Base-by-base conservation (phyloP, 768 basidiomycete genomes). In the Suillus bovinus region DNA sequence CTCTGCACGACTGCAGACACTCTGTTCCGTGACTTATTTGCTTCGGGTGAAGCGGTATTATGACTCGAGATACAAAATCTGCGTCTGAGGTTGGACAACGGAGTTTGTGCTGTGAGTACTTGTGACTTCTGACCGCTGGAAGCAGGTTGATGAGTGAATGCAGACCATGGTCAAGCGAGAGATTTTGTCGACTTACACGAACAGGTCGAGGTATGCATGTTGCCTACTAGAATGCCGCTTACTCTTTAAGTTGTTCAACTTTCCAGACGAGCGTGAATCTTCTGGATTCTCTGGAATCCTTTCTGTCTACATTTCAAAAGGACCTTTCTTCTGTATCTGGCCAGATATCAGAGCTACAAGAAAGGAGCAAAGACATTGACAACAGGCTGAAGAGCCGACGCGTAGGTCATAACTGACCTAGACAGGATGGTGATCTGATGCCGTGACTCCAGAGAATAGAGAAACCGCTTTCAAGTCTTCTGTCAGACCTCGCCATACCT, bases 301-400 rank as follows among this genome's bases (percentile, higher is more conserved):
- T 99, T 74, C 82, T 99, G 13, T 94, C 94, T 3, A 97, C 93
- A 0, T 99, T 99, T 70, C 96, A 98, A 75, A 90, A 83, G 68
- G 96, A 99, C 74, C 81, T 99, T 24, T 91, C 94, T 6, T 89
- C 90, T 2, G 97, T 99, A 11, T 98, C 97, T 3, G 93, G 94
- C 4, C 96, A 99, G 73, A 96, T 99, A 72, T 91, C 93, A 1
- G 94, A 98, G 65, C 81, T 99, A 27, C 97, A 99, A 70, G 85
- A 86, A 66, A 83, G 93, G 38, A 96, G 94, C 72, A 90, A 91
- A 66, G 91, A 91, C 46, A 97, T 99, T 20, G 97, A 99, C 66
- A 85, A 84, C 63, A 85, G 89, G 62, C 81, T 99, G 61, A 90
- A 88, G 72, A 91, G 89, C 61, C 84, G 97, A 58, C 84, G 88